Conservation (phyloP, 441 rosid species). For the Populus hybrid region DNA sequence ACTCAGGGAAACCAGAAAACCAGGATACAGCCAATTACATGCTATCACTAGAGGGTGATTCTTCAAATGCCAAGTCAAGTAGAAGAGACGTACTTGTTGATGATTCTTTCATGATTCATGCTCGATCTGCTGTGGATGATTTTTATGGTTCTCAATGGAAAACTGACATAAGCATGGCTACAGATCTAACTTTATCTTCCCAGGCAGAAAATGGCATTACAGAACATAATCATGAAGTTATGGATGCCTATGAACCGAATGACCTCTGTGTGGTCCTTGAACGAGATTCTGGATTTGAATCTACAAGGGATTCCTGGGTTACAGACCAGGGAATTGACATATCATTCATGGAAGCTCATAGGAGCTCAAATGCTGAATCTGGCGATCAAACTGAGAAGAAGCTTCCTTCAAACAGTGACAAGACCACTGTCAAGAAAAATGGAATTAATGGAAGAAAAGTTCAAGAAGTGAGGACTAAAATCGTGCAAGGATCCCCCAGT, state of each 20-base stretch:
- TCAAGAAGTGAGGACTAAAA: conserved; percentile 40
- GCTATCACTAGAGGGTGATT: conserved; percentile 22
- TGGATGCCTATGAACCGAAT: conserved; percentile 43
- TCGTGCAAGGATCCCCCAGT: conserved; percentile 23
- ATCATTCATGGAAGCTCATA: conserved; percentile 51
- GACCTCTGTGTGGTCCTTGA: conserved; percentile 69
- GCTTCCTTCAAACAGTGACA: conserved; percentile 29
- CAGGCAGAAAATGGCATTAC: conserved; percentile 30
- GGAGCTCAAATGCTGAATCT: conserved; percentile 31
- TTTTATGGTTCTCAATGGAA: conserved; percentile 52
- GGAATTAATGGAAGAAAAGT: conserved; percentile 33
- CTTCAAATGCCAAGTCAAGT: conserved; percentile 27
- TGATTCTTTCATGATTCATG: conserved; percentile 81
- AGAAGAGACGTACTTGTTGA: conserved; percentile 42
- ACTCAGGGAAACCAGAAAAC: conserved; percentile 31
- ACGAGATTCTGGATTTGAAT: conserved; percentile 41
- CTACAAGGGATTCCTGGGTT: conserved; percentile 44
- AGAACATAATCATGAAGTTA: conserved; percentile 33
- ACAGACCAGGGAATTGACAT: conserved; percentile 51
- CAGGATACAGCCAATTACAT: conserved; percentile 21
- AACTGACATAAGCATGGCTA: conserved; percentile 63
- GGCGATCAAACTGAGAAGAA: conserved; percentile 26
- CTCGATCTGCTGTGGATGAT: conserved; percentile 34
- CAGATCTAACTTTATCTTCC: conserved; percentile 45
- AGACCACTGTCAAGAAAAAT: conserved; percentile 31